Conservation (phyloP, 2,329 filamentous ascomycete species). For the Onygenales sp. region DNA sequence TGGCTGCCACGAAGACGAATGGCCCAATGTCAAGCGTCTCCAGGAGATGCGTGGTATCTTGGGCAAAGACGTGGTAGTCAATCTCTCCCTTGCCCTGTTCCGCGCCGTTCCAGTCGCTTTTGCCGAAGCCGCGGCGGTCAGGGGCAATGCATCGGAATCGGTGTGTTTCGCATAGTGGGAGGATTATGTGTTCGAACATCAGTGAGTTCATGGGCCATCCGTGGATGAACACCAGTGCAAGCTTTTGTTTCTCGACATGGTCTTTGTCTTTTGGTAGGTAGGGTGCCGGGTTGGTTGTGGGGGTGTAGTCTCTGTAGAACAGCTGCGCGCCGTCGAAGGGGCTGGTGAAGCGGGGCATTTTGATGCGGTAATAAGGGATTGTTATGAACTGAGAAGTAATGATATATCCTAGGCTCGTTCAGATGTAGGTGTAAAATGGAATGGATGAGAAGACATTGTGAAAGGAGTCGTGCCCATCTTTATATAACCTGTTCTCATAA, state of each 20-base stretch:
- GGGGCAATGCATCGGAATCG: conserved; percentile 21
- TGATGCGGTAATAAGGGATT: background rate
- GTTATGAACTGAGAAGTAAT: too few relatives aligned
- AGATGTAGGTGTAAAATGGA: too few relatives aligned
- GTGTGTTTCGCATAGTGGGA: conserved; percentile 18
- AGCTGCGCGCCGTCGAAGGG: conserved; percentile 15
- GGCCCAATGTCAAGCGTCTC: conserved; percentile 13
- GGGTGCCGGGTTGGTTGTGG: conserved; percentile 10
- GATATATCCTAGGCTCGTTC: too few relatives aligned
- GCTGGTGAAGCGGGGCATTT: conserved; percentile 16
- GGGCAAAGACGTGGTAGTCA: conserved; percentile 21
- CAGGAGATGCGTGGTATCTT: conserved; percentile 17
- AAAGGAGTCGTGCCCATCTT: too few relatives aligned
- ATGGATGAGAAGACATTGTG: too few relatives aligned
- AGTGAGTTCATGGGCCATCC: conserved; percentile 22
- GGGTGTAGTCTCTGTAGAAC: conserved; percentile 17
- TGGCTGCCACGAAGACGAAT: conserved; percentile 19
- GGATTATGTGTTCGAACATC: conserved; percentile 20
- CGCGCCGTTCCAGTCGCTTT: conserved; percentile 20
- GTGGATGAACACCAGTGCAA: conserved; percentile 20
- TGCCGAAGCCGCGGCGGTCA: conserved; percentile 22
- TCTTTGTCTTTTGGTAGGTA: conserved; percentile 5
- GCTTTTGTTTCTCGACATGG: conserved; percentile 7
- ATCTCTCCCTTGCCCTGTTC: conserved; percentile 10
- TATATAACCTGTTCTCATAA: too few relatives aligned